phyloP scores from a whole-genome alignment of 139 green algal genomes.

The Dunaliella sp. region DNA sequence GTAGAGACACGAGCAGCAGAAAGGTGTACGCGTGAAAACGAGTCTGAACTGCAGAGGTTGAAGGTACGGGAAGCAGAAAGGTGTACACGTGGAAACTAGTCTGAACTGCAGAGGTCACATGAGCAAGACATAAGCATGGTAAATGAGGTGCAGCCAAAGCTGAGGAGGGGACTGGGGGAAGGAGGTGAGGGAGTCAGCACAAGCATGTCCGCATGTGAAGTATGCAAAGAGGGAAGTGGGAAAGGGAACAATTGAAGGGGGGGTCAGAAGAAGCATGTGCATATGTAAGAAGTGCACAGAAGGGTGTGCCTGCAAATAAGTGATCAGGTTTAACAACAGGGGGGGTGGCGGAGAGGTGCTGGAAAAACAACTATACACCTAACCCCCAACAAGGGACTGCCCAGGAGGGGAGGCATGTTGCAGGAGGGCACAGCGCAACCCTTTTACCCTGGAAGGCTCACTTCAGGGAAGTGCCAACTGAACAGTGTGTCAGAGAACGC shows the following conservation, averaged over 20 bases:
- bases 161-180: not conserved
- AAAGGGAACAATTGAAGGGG: not conserved
- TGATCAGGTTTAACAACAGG: not conserved
- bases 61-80: not conserved
- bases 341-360: not conserved
- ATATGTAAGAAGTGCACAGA: not conserved
- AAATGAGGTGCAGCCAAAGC: not conserved
- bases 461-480: too few relatives aligned
- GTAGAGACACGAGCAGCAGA: too few relatives aligned
- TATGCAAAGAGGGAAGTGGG: too few relatives aligned
- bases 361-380: not conserved
- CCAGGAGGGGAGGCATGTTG: not conserved
- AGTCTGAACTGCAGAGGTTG: not conserved
- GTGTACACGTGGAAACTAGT: not conserved
- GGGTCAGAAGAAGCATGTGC: not conserved
- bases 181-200: too few relatives aligned
- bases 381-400: not conserved
- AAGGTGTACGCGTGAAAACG: not conserved
- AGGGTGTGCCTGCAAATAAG: not conserved
- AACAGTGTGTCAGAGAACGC: not conserved
- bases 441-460: too few relatives aligned
- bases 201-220: not conserved
- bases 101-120: not conserved
- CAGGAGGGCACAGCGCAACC: not conserved
- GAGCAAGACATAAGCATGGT: not conserved